Conservation (phyloP, 2,329 filamentous ascomycete genomes). For the Arthrocladium fulminans region DNA sequence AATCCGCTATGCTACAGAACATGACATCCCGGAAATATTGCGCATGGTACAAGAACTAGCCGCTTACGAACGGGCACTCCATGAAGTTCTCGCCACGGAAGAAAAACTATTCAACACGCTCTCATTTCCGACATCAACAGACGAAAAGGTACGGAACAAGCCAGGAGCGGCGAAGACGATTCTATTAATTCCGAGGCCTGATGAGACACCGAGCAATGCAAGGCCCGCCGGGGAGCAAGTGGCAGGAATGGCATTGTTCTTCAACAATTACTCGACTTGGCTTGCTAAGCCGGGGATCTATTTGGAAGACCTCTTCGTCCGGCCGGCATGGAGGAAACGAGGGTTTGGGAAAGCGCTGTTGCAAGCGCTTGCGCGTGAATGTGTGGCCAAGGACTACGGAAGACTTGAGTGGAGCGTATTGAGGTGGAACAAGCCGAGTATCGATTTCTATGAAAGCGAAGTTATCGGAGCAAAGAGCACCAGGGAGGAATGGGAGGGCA, state of each 20-base stretch:
- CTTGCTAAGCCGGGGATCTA: conserved; percentile 78
- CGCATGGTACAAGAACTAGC: conserved; percentile 76
- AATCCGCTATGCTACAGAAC: conserved; percentile 21
- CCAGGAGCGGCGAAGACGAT: conserved; percentile 64
- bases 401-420: conserved; percentile 85
- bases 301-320: conserved; percentile 86
- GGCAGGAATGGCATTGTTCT: conserved; percentile 81
- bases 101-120: conserved; percentile 64
- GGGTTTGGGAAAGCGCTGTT: conserved; percentile 75
- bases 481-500: conserved; percentile 41
- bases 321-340: conserved; percentile 57
- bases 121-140: conserved; percentile 54
- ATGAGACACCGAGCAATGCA: conserved; percentile 14
- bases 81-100: conserved; percentile 69
- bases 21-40: conserved; percentile 77
- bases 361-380: conserved; percentile 68
- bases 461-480: conserved; percentile 35
- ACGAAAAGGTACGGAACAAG: conserved; percentile 21
- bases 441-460: conserved; percentile 63
- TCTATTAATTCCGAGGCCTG: conserved; percentile 48
- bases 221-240: conserved; percentile 30
- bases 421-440: conserved; percentile 85
- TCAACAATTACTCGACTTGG: conserved; percentile 96
- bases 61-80: conserved; percentile 71
- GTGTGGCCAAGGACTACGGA: conserved; percentile 60